Conservation (phyloP, 345 rosid genomes). For the Boechera stricta region DNA sequence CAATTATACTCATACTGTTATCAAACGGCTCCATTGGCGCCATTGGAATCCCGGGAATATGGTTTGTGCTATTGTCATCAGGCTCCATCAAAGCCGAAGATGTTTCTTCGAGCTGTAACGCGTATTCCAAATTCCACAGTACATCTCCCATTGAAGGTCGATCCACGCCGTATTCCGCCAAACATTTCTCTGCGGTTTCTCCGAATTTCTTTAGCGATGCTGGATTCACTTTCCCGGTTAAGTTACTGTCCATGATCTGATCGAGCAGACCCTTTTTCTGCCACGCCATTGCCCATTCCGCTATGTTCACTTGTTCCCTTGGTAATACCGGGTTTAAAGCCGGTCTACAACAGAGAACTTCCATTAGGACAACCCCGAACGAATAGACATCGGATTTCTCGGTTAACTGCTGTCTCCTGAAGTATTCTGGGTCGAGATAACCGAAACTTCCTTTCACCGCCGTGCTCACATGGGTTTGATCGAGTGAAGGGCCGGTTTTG, state of each 20-base stretch:
- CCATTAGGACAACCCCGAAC: slow-evolving; percentile 97
- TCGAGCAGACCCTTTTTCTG: slow-evolving; percentile 95
- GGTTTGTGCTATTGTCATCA: slow-evolving; percentile 96
- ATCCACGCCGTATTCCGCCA: slow-evolving; percentile 92
- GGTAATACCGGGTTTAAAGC: slow-evolving; percentile 97
- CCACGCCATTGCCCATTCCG: slow-evolving; percentile 99
- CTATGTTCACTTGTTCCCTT: slow-evolving; percentile 95
- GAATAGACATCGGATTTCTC: slow-evolving; percentile 98
- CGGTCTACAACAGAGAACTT: slow-evolving; percentile 94
- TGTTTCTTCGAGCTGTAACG: slow-evolving; percentile 93
- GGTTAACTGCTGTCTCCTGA: slow-evolving; percentile 94
- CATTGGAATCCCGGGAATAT: slow-evolving; percentile 84
- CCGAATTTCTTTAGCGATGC: slow-evolving; percentile 95
- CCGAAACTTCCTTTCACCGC: slow-evolving; percentile 99
- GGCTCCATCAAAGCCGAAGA: slow-evolving; percentile 86
- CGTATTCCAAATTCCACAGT: slow-evolving; percentile 94
- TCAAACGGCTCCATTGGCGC: slow-evolving; percentile 87
- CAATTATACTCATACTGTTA: slow-evolving; percentile 79
- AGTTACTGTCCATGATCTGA: slow-evolving; percentile 90
- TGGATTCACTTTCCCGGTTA: slow-evolving; percentile 80
- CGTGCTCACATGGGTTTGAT: slow-evolving; percentile 97
- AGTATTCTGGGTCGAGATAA: slow-evolving; percentile 97
- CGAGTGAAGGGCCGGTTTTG: slow-evolving; percentile 88
- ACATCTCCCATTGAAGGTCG: slow-evolving; percentile 99
- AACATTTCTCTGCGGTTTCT: slow-evolving; percentile 98